Conservation (phyloP, 1,284 basidiomycete genomes). For the Gymnopus androsaceus region DNA sequence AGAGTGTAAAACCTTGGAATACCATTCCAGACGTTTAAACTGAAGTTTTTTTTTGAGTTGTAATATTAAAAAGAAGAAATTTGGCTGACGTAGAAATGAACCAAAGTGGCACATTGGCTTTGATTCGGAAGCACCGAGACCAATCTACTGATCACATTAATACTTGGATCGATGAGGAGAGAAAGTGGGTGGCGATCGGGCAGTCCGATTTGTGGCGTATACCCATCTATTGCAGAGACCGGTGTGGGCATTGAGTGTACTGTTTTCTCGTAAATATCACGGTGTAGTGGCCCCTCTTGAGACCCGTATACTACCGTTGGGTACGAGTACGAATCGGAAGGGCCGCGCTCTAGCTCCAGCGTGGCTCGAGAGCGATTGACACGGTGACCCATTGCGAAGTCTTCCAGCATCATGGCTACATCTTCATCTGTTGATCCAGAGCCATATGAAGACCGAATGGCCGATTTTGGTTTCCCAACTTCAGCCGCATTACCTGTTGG, state of each 20-base stretch:
- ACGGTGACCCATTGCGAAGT: slow-evolving; percentile 29
- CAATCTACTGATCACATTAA: slow-evolving; percentile 16
- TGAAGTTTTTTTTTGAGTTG: neutral
- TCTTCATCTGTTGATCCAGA: slow-evolving; percentile 26
- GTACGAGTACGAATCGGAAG: slow-evolving; percentile 14
- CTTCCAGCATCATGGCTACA: slow-evolving; percentile 30
- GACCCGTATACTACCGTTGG: slow-evolving; percentile 1
- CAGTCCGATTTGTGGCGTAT: slow-evolving; percentile 17
- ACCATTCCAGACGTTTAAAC: slow-evolving; percentile 27
- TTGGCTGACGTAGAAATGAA: slow-evolving; percentile 23
- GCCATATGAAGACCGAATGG: slow-evolving; percentile 23
- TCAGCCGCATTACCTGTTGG: neutral
- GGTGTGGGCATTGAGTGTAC: slow-evolving; percentile 6
- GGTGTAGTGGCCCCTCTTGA: neutral
- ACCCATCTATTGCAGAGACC: neutral
- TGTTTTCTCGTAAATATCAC: neutral
- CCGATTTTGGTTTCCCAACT: slow-evolving; percentile 9
- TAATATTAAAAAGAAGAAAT: neutral
- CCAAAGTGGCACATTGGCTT: slow-evolving; percentile 10
- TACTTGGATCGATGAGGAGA: slow-evolving; percentile 20
- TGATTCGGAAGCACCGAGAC: slow-evolving; percentile 19
- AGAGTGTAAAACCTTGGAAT: slow-evolving; percentile 24
- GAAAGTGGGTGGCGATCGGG: slow-evolving; percentile 21
- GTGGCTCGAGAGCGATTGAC: slow-evolving; percentile 25
- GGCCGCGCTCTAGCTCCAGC: slow-evolving; percentile 18